Evolutionary conservation across 345 rosid genomes (phyloP).

Genomic region (Conringia planisiliqua): DNA sequence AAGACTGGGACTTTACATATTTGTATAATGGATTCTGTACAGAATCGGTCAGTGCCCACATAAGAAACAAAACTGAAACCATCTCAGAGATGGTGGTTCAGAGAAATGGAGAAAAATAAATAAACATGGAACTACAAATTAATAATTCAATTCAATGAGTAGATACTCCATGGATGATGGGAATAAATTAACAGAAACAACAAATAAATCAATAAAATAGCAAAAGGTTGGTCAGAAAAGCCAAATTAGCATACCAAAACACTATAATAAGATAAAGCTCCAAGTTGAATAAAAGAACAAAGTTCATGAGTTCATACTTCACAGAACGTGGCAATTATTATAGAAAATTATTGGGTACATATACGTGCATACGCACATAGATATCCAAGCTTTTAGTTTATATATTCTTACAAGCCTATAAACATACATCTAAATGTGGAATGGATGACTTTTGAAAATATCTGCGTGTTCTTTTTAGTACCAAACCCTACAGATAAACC

Average conservation of each 20-base stretch:
- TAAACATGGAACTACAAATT: background rate
- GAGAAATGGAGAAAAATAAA: background rate
- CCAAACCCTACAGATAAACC: background rate
- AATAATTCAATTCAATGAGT: constrained; percentile 7
- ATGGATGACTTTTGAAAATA: background rate
- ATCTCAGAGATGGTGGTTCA: constrained; percentile 2
- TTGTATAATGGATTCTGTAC: constrained; percentile 10
- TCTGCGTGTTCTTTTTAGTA: background rate
- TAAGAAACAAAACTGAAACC: constrained; percentile 15
- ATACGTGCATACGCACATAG: constrained; percentile 3
- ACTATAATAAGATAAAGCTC: background rate
- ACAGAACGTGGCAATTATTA: constrained; percentile 20
- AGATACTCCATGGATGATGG: background rate
- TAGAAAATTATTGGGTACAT: background rate
- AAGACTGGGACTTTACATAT: background rate
- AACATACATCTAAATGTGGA: background rate
- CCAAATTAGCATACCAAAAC: constrained; percentile 7
- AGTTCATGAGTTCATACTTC: constrained; percentile 14
- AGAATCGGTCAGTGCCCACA: background rate
- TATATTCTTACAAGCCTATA: too few species aligned
- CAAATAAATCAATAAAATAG: background rate
- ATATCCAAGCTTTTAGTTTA: background rate
- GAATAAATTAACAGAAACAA: background rate
- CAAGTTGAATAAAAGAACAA: constrained; percentile 24
- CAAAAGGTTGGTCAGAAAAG: constrained; percentile 16